Base-by-base conservation (phyloP, 495 filamentous ascomycete genomes). In the Chaetomium fimeti region DNA sequence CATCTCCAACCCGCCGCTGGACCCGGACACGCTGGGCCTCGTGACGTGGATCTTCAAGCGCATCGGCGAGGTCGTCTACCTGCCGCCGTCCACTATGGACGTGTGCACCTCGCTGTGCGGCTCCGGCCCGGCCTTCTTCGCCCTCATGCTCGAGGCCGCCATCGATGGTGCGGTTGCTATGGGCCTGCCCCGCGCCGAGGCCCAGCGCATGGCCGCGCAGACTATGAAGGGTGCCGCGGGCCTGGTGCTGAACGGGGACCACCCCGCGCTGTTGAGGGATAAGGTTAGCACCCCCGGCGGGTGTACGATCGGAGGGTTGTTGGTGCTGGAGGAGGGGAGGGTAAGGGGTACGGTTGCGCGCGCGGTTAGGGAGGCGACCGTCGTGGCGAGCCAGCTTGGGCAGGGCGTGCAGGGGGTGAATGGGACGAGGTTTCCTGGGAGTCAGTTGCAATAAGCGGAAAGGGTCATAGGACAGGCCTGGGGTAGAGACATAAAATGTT, bases 161-260 rank as follows among this genome's bases (percentile, higher is more conserved):
- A 85, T 88, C 15, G 91, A 93, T 72, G 90, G 90, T 1, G 91
- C 85, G 6, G 88, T 93, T 0, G 89, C 91, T 25, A 90, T 92
- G 87, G 90, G 90, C 8, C 59, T 93, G 22, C 91, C 90, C 13
- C 77, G 91, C 60, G 87, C 84, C 4, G 90, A 93, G 75, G 90
- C 89, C 5, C 87, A 87, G 68, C 72, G 84, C 58, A 92, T 93
- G 90, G 90, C 91, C 45, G 90, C 90, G 28, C 91, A 93, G 78
- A 88, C 86, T 24, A 86, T 82, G 82, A 82, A 84, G 69, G 90
- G 90, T n/a, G 84, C 89, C 13, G 87, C 90, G 2, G 85, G 81
- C 0, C 64, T 93, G 63, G 87, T 93, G 40, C 74, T 90, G 25
- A 82, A 79, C 49, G 89, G 90, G 8, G 89, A 92, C 66, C 89